A percentile compares a stretch with the other conserved stretches of the same genome.
Conservation (phyloP, 83 land plant genomes). For the Isoetes engelmannii region DNA sequence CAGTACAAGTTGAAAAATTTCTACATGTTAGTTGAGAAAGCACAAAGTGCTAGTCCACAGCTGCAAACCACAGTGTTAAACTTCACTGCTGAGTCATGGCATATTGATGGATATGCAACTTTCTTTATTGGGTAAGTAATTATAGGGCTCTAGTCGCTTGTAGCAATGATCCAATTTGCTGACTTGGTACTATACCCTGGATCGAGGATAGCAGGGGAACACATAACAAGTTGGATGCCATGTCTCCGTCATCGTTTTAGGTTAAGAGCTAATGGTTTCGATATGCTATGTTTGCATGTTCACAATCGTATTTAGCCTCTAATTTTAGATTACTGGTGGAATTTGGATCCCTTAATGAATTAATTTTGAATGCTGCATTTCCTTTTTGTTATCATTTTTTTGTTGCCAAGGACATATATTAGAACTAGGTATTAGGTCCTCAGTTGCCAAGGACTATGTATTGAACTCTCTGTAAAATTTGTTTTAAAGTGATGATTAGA, state of each 20-base stretch:
- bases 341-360: too few relatives aligned
- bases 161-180: background rate
- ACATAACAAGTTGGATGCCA: constrained; percentile 85
- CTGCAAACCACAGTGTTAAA: constrained; percentile 54
- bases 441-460: too few relatives aligned
- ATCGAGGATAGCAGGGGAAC: constrained; percentile 62
- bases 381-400: too few relatives aligned
- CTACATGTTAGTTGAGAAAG: constrained; percentile 53
- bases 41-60: constrained; percentile 41
- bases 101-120: constrained; percentile 78
- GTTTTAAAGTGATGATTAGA: too few relatives aligned
- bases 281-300: too few relatives aligned
- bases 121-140: constrained; percentile 74
- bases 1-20: constrained; percentile 42
- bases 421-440: too few relatives aligned
- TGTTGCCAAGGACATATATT: too few relatives aligned
- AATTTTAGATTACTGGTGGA: too few relatives aligned
- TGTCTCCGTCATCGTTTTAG: constrained; percentile 73
- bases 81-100: constrained; percentile 57
- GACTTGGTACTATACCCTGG: constrained; percentile 68
- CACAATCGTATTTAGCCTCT: too few relatives aligned
- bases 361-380: too few relatives aligned
- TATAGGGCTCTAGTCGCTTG: background rate
- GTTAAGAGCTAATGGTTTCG: too few relatives aligned
- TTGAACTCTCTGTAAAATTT: too few relatives aligned